A percentile compares a stretch with the other conserved stretches of the same genome.
Evolutionary conservation across 1,139 yeast species (phyloP).

Genomic region (Suhomyces bribrorum): DNA sequence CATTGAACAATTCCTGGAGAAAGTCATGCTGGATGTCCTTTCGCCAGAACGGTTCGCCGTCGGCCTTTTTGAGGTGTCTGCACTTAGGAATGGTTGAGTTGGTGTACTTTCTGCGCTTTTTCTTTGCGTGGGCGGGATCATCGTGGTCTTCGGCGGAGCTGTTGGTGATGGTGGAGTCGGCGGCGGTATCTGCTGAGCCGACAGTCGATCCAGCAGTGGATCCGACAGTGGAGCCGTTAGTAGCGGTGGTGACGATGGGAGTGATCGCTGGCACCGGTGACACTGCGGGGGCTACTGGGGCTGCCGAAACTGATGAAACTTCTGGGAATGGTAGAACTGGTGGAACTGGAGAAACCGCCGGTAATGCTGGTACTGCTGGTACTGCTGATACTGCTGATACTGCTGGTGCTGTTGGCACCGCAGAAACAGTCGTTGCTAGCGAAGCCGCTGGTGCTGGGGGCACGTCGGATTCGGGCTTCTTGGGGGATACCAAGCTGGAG

Average conservation of each 20-base stretch:
- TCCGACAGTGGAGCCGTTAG: neutral
- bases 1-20: conserved; percentile 62
- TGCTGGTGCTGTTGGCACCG: neutral
- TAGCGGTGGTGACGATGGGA: conserved; percentile 1
- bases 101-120: conserved; percentile 16
- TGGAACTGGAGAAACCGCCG: no score
- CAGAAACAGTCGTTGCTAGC: neutral
- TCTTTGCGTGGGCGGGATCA: conserved; percentile 9
- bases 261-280: neutral
- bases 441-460: neutral
- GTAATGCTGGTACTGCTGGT: neutral
- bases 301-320: neutral
- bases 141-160: conserved; percentile 1
- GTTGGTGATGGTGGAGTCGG: neutral
- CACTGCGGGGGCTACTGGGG: neutral
- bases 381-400: neutral
- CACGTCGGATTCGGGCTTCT: neutral
- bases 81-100: conserved; percentile 16
- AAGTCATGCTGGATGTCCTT: conserved; percentile 86
- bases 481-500: conserved; percentile 17
- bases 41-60: conserved; percentile 92
- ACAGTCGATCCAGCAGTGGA: neutral
- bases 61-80: conserved; percentile 80
- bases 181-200: neutral
- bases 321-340: neutral